Base-by-base conservation (phyloP, 306 rosid species). In the Cicer bijugum region DNA sequence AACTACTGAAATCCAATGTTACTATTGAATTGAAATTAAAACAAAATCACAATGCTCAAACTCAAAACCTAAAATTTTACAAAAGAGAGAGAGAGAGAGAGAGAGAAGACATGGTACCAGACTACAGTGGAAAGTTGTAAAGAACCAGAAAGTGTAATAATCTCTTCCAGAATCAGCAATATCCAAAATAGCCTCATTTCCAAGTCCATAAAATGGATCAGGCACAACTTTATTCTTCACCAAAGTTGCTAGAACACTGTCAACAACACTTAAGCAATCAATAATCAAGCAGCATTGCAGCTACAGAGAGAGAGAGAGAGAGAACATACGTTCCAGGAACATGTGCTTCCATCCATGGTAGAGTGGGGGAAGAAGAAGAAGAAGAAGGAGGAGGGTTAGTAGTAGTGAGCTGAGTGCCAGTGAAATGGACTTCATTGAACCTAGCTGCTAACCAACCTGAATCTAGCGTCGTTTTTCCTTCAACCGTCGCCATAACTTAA, bases 91-190 rank as follows among this genome's bases (percentile, higher is more conserved):
- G 19, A 17, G 46, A 28, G 7, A 59, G 57, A 20, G 7, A 59
- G 57, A 20, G 35, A 77, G 56, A 12, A 57, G 4, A 71, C 38
- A 7, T 8, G 42, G 2, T 80, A 93, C 98, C 96, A 86, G 90
- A 44, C 70, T 88, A 84, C 84, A 83, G 15, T 82, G 91, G 71
- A 93, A 93, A 52, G 90, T 72, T 12, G 91, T 91, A 59, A 91
- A 93, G 89, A 91, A 88, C 97, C 98, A 91, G 74, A 91, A 93
- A 15, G 98, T 93, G 77, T 93, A 91, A 70, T 83, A 82, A 19
- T 93, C 92, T 80, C 88, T 86, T 56, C 98, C 98, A 67, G 98
- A 85, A 73, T 93, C 97, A 81, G 94, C 91, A 85, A 93, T 93
- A 48, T 93, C 98, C 6, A 88, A 60, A 64, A 93, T 91, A 6